Evolutionary conservation across 768 basidiomycete genomes (phyloP).

Genomic region (Mycena haematopus): DNA sequence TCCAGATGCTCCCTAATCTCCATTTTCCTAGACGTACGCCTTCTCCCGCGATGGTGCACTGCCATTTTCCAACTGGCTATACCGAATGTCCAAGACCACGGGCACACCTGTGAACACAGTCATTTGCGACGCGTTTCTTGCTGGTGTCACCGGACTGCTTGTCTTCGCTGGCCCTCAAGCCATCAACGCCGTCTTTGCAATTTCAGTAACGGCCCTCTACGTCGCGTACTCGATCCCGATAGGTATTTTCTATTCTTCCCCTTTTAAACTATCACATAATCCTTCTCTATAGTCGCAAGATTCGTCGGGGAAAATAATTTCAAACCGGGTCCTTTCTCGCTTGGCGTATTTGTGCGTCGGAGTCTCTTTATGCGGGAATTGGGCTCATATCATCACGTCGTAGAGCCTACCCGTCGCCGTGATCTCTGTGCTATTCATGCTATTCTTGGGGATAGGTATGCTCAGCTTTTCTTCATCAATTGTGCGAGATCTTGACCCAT

Average conservation of each 20-base stretch:
- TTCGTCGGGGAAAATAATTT: conserved; percentile 39
- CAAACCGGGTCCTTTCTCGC: conserved; percentile 46
- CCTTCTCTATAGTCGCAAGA: conserved; percentile 32
- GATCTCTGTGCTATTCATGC: conserved; percentile 62
- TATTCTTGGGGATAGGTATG: conserved; percentile 48
- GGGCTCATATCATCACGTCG: neutral
- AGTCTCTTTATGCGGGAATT: neutral
- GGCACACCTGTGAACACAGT: conserved; percentile 55
- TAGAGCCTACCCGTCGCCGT: conserved; percentile 56
- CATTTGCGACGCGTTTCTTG: conserved; percentile 43
- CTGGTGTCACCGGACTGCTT: conserved; percentile 48
- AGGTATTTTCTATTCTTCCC: no score
- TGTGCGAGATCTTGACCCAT: neutral
- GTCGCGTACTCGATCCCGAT: conserved; percentile 47
- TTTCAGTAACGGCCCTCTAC: conserved; percentile 37
- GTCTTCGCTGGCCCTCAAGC: conserved; percentile 51
- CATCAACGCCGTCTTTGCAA: conserved; percentile 47
- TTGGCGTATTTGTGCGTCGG: conserved; percentile 38
- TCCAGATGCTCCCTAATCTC: conserved; percentile 32
- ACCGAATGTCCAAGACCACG: conserved; percentile 46
- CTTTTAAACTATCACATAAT: no score
- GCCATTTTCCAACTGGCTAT: conserved; percentile 51
- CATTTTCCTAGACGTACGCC: conserved; percentile 43
- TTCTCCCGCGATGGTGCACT: conserved; percentile 42
- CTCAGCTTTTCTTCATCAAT: no score